These are phyloP conservation scores for Isabelozyma rhagii DNA, from an alignment of 805 yeast species.

Conservation along the genomic window DNA sequence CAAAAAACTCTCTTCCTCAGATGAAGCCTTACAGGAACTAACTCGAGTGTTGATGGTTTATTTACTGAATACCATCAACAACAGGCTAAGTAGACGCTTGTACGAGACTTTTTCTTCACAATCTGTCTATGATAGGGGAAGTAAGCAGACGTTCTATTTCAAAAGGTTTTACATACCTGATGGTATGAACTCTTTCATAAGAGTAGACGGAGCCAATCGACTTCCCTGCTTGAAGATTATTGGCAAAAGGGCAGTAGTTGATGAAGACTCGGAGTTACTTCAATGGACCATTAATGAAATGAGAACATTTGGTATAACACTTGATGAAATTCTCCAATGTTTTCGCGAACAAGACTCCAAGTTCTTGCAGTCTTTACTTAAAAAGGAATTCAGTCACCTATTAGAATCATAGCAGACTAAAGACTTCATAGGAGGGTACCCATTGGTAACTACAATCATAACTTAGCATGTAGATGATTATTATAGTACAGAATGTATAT, in stretches of 20 bases:
- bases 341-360: background rate
- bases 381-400: background rate
- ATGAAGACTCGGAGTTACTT: constrained; percentile 17
- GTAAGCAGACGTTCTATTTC: constrained; percentile 9
- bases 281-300: constrained; percentile 31
- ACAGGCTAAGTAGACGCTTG: constrained; percentile 5
- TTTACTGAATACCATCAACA: constrained; percentile 7
- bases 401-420: background rate
- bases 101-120: constrained; percentile 8
- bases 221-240: constrained; percentile 18
- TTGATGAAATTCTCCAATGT: constrained; percentile 11
- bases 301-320: constrained; percentile 21
- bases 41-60: constrained; percentile 14
- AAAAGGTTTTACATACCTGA: constrained; percentile 17
- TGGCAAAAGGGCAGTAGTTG: constrained; percentile 17
- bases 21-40: constrained; percentile 10
- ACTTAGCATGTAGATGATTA: background rate
- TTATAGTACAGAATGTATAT: background rate
- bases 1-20: constrained; percentile 8
- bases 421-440: too few relatives aligned
- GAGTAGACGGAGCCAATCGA: constrained; percentile 9
- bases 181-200: constrained; percentile 12
- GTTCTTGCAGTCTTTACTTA: background rate
- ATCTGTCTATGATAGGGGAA: background rate
- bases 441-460: background rate